Base-by-base conservation (phyloP, 306 rosid species). In the Cicer bijugum region DNA sequence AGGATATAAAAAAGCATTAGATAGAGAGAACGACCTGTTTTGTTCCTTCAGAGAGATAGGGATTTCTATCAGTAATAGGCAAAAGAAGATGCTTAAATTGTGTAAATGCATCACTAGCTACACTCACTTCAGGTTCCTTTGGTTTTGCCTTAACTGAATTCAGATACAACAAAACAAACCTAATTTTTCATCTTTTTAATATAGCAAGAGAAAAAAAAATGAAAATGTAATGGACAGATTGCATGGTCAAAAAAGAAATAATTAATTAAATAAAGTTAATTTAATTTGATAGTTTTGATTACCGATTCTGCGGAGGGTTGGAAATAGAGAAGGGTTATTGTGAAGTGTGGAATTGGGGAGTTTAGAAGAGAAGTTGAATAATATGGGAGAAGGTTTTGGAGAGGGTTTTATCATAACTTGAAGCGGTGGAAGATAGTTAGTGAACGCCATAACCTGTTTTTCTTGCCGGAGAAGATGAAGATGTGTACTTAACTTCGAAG, bases 1-100 rank as follows among this genome's bases (percentile, higher is more conserved):
- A 8, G 40, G 38, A 35, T 4, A n/a, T 19, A 59, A 68, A 7
- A 10, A 67, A 45, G 16, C 52, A 63, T 47, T 28, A 20, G 9
- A 65, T 52, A 75, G 9, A 65, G 51, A 75, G 42, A 73, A 47
- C 57, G 52, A 92, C 98, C 86, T 87, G 97, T 84, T 82, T 88
- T 4, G 97, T 86, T 57, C 98, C 92, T 68, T 90, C 98, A 0
- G 98, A 87, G 42, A 92, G 97, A 78, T 82, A 89, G 14, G 97
- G 96, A 73, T 86, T 92, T 71, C 97, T 82, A 81, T 92, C 97
- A 0, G 95, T 89, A 69, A 92, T 85, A 51, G 98, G 98, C 76
- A 92, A 83, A 71, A 92, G 97, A 47, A 92, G 65, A 77, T 90
- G 96, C 87, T 89, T 90, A 89, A 92, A 90, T 4, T 85, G 78